Conservation (phyloP, 192 early-diverging fungal genomes). For the Umbelopsis isabellina region DNA sequence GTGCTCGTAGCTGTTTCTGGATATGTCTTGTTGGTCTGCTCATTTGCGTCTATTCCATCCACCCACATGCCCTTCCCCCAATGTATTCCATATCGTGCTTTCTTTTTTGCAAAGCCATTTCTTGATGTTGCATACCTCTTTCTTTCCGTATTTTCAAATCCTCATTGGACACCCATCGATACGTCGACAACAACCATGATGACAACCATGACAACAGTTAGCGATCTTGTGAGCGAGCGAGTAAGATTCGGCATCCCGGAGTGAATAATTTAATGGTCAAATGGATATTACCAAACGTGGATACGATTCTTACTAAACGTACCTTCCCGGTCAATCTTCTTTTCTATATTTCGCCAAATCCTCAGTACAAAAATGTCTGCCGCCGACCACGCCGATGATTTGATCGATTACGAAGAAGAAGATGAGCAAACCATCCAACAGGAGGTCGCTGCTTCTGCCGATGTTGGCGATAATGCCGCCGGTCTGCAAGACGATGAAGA, state of each 20-base stretch:
- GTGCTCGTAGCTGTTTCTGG: too few relatives aligned
- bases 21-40: too few relatives aligned
- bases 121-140: neutral
- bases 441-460: slow-evolving; percentile 48
- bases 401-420: slow-evolving; percentile 98
- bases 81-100: neutral
- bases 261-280: slow-evolving; percentile 5
- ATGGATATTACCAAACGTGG: neutral
- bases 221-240: slow-evolving; percentile 13
- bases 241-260: slow-evolving; percentile 1
- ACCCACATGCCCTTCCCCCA: too few relatives aligned
- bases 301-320: slow-evolving; percentile 16
- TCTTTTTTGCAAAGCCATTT: neutral
- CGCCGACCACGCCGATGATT: slow-evolving; percentile 82
- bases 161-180: neutral
- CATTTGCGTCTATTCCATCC: too few relatives aligned
- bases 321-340: slow-evolving; percentile 1
- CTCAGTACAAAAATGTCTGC: slow-evolving; percentile 41
- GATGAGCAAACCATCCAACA: slow-evolving; percentile 72
- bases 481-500: slow-evolving; percentile 58
- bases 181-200: neutral
- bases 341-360: neutral
- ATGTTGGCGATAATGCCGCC: slow-evolving; percentile 34
- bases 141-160: neutral
- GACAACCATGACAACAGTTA: neutral